phyloP scores from a whole-genome alignment of 352 stramenopile genomes.

The Pythium biforme region DNA sequence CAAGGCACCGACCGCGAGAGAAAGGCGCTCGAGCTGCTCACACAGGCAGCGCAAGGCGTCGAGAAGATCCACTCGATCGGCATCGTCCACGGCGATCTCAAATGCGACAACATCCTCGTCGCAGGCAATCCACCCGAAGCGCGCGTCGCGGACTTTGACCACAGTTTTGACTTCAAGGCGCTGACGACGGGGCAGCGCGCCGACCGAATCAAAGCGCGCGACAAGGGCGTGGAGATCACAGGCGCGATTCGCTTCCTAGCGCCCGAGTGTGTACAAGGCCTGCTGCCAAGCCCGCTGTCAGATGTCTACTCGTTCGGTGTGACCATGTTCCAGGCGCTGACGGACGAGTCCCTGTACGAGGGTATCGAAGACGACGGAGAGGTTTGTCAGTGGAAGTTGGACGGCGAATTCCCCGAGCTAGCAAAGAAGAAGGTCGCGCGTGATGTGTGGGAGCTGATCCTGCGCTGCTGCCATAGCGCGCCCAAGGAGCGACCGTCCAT shows the following conservation, averaged over 20 bases:
- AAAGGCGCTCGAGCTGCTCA: neutral
- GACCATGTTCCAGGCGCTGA: constrained; percentile 24
- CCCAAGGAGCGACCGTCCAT: constrained; percentile 5
- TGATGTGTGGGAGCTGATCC: constrained; percentile 10
- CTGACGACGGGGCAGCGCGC: neutral
- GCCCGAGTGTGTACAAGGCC: constrained; percentile 22
- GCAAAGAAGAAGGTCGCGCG: neutral
- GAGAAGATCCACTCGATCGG: neutral
- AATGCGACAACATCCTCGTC: constrained; percentile 6
- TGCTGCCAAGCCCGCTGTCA: constrained; percentile 11
- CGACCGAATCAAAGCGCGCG: neutral
- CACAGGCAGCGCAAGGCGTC: neutral
- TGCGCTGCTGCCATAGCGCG: neutral
- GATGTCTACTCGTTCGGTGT: constrained; percentile 31
- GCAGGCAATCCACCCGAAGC: neutral
- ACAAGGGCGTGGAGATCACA: constrained; percentile 13
- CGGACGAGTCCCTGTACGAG: constrained; percentile 10
- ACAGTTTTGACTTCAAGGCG: constrained; percentile 8
- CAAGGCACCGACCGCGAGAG: neutral
- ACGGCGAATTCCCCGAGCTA: neutral
- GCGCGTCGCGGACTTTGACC: constrained; percentile 7
- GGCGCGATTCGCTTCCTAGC: constrained; percentile 10
- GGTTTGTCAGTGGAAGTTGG: neutral
- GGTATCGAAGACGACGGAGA: constrained; percentile 2
- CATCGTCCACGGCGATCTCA: constrained; percentile 15